Base-by-base conservation (phyloP, 108 stramenopile genomes). In the Aurantiochytrium sp. region DNA sequence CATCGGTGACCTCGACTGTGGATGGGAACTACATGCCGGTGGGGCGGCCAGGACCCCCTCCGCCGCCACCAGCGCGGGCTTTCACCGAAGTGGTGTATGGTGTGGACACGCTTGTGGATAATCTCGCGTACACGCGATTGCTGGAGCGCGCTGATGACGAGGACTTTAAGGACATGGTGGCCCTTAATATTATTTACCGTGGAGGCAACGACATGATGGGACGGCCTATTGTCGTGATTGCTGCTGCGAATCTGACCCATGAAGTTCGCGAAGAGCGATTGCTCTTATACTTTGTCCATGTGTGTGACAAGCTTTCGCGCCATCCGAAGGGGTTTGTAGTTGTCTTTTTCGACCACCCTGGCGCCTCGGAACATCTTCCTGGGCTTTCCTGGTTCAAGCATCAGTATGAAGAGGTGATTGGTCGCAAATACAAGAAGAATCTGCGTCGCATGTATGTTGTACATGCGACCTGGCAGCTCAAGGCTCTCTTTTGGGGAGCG, bases 361-460 rank as follows among this genome's bases (percentile, higher is more conserved):
- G 25, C 8, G 64, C 21, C 8, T 28, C 64, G 8, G 51, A 23
- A 0, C 44, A 35, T 83, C 76, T 83, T 12, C 76, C 76, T 14
- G 28, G 10, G n/a, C n/a, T 83, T 18, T 53, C 76, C 12, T 83
- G 76, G 76, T 53, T 83, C 76, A 83, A 83, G 23, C 28, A 21
- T 53, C n/a, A 53, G 45, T 83, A 83, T 23, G 76, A 83, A 6
- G 76, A 83, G 19, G 76, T 83, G 6, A 83, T 83, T 83, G 76
- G 76, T 23, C 76, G 76, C 76, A 83, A 83, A 23, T 83, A 83
- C 51, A 83, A 83, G 76, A 83, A 83, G 76, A 47, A 83, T 45
- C 4, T 83, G 49, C 45, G 51, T 8, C 49, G 76, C 25, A 83
- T 83, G 76, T 83, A 83, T 23, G 76, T 83, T 6, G 76, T 83